Conservation (phyloP, 106 monocot genomes). For the Acorus calamus region DNA sequence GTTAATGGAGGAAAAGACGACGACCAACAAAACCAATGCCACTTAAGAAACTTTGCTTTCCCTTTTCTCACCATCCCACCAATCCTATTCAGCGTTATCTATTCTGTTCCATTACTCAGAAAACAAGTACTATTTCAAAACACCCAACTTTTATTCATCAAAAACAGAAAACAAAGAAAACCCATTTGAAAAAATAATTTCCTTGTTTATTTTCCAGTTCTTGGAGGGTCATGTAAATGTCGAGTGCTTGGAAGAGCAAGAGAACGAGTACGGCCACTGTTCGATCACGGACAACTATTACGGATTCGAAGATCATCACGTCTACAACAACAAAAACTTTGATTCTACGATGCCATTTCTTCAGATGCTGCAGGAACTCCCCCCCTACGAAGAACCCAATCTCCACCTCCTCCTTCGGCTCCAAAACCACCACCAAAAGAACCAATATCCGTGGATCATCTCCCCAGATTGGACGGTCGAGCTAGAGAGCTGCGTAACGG, state of each 20-base stretch:
- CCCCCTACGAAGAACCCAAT: conserved; percentile 15
- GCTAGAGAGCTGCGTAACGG: conserved; percentile 61
- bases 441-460: background rate
- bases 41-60: too few species aligned
- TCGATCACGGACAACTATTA: background rate
- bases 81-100: too few species aligned
- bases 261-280: background rate
- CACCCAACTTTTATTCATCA: background rate
- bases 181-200: too few species aligned
- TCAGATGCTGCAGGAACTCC: conserved; percentile 42
- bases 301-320: background rate
- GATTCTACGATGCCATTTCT: conserved; percentile 50
- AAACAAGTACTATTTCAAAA: too few species aligned
- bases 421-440: conserved; percentile 16
- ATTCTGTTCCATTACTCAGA: too few species aligned
- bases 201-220: background rate
- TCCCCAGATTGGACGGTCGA: conserved; percentile 5
- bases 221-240: conserved; percentile 5
- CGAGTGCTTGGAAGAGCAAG: background rate
- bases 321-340: background rate
- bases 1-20: too few species aligned
- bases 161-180: background rate
- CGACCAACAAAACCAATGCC: too few species aligned
- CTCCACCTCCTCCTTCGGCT: conserved; percentile 35
- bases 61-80: too few species aligned